Percentiles rank a stretch among this genome's conserved stretches.
Conservation (phyloP, 148 eudicot genomes). For the Rhododendron simsii region DNA sequence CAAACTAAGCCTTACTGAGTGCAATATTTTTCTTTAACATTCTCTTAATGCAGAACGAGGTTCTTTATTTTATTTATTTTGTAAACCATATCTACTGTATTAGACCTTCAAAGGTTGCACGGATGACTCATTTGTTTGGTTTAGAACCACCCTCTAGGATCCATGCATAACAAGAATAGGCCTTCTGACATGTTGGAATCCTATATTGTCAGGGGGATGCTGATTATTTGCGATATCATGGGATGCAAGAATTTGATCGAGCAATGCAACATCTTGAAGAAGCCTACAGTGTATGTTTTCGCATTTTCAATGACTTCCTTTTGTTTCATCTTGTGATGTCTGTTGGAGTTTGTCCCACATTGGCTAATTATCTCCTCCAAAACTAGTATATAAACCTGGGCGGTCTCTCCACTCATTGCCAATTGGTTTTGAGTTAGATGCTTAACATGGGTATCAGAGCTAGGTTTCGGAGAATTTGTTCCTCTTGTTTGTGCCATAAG, state of each 20-base stretch:
- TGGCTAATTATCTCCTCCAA: not conserved
- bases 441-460: not conserved
- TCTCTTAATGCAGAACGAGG: not conserved
- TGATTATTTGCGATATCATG: conserved; percentile 68
- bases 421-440: not conserved
- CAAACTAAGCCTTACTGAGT: not conserved
- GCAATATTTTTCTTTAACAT: not conserved
- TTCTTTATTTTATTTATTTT: not conserved
- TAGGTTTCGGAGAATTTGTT: no score
- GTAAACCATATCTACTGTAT: not conserved
- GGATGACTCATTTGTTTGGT: conserved; percentile 1
- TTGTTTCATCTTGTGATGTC: not conserved
- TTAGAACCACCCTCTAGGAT: not conserved
- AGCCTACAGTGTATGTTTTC: conserved; percentile 61
- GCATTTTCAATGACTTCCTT: not conserved
- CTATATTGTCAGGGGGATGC: conserved; percentile 80
- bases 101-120: not conserved
- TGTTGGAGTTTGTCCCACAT: not conserved
- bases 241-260: conserved; percentile 89
- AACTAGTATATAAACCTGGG: no score
- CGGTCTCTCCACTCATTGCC: no score
- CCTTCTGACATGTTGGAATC: not conserved
- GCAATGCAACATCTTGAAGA: conserved; percentile 99
- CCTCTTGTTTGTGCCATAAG: no score
- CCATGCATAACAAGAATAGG: not conserved